A percentile compares a stretch with the other conserved stretches of the same genome.
Evolutionary conservation across 2,329 filamentous ascomycete species (phyloP).

Genomic region (Venturia pyrina): DNA sequence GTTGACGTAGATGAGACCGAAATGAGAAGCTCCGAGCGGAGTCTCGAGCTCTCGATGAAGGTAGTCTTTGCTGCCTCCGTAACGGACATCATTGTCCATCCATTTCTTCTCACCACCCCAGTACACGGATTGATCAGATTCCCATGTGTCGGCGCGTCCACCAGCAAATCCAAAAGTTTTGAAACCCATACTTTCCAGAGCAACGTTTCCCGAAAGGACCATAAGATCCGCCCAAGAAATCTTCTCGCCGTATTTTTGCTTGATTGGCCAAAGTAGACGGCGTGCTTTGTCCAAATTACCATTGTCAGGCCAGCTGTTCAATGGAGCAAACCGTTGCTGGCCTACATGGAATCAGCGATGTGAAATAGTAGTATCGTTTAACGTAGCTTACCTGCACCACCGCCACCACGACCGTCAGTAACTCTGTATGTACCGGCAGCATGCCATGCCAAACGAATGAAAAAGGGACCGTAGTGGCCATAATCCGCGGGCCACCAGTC

Average conservation of each 20-base stretch:
- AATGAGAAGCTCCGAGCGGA: conserved; percentile 57
- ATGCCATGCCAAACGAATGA: conserved; percentile 74
- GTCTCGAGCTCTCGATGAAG: conserved; percentile 55
- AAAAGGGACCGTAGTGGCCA: conserved; percentile 70
- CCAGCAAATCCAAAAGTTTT: conserved; percentile 64
- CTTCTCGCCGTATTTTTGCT: conserved; percentile 76
- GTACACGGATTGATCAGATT: conserved; percentile 66
- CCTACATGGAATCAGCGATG: neutral
- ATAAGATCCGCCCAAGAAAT: conserved; percentile 71
- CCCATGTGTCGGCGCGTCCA: conserved; percentile 62
- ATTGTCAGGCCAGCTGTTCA: conserved; percentile 78
- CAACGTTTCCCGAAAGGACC: conserved; percentile 64
- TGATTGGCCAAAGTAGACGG: conserved; percentile 69
- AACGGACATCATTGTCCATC: conserved; percentile 64
- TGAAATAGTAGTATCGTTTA: neutral
- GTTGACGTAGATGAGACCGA: conserved; percentile 76
- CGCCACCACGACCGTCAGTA: conserved; percentile 63
- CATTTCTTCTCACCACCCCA: conserved; percentile 67
- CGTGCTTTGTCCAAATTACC: conserved; percentile 70
- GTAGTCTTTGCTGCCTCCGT: conserved; percentile 39
- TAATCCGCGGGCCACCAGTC: conserved; percentile 76
- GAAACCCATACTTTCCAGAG: conserved; percentile 66
- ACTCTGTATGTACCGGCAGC: conserved; percentile 68
- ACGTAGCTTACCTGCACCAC: conserved; percentile 45
- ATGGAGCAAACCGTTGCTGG: conserved; percentile 69